A percentile compares a stretch with the other conserved stretches of the same genome.
These are phyloP conservation scores for Leccinum fallax DNA, from an alignment of 1,284 basidiomycete genomes.

Conservation along the genomic window DNA sequence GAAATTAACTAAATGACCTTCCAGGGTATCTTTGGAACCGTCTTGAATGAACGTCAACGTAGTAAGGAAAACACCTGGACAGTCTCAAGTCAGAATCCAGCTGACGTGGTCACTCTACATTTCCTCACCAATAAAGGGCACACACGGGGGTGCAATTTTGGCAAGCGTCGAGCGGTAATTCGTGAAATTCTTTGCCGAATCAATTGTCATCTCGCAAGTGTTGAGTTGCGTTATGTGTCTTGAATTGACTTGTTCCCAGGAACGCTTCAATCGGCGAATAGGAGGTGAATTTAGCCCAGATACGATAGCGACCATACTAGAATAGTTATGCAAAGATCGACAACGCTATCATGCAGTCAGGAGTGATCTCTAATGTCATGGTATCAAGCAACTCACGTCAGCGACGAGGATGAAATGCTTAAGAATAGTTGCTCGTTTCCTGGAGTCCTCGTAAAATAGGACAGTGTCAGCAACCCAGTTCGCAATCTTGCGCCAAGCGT, in stretches of 20 bases:
- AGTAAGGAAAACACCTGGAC: conserved; percentile 89
- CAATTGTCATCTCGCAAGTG: conserved; percentile 81
- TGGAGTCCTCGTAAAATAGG: conserved; percentile 83
- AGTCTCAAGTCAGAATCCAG: conserved; percentile 5
- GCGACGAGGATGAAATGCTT: conserved; percentile 95
- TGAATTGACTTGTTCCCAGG: conserved; percentile 87
- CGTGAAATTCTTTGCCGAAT: conserved; percentile 91
- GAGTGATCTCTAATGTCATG: not conserved
- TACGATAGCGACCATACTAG: conserved; percentile 93
- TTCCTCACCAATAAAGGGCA: conserved; percentile 90
- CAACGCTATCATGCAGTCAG: conserved; percentile 65
- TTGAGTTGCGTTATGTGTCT: conserved; percentile 69
- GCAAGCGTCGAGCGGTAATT: conserved; percentile 89
- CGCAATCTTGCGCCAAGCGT: conserved; percentile 59
- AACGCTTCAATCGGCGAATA: conserved; percentile 89
- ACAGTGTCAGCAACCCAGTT: conserved; percentile 96
- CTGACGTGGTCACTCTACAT: not conserved
- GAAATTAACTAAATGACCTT: conserved; percentile 90
- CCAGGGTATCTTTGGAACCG: conserved; percentile 89
- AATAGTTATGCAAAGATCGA: conserved; percentile 90
- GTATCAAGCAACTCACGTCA: conserved; percentile 65
- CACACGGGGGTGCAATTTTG: conserved; percentile 89
- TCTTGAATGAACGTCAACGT: conserved; percentile 98
- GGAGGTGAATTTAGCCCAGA: conserved; percentile 95
- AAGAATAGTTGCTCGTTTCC: conserved; percentile 78